Percentiles rank a stretch among this genome's conserved stretches.
Conservation (phyloP, 225 moss, liverwort and hornwort species). For the Climacium dendroides region DNA sequence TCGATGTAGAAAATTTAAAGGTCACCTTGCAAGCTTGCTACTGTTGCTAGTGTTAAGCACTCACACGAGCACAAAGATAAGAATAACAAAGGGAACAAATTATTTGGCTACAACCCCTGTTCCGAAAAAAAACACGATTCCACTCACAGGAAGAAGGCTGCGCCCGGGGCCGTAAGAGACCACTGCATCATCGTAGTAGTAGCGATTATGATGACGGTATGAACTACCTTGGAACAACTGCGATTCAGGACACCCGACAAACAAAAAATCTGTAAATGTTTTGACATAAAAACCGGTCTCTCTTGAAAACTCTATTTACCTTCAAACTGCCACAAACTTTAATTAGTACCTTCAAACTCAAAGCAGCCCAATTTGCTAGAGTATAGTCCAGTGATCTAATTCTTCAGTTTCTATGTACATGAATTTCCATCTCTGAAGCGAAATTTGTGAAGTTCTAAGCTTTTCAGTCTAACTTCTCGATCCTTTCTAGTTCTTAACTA, state of each 20-base stretch:
- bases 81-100: neutral
- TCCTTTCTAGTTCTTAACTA: neutral
- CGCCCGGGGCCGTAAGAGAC: conserved; percentile 37
- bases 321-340: neutral
- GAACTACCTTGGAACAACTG: conserved; percentile 44
- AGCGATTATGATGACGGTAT: conserved; percentile 23
- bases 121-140: neutral
- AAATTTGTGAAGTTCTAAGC: neutral
- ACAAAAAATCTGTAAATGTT: neutral
- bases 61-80: neutral
- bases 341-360: neutral
- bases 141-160: conserved; percentile 34
- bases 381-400: neutral
- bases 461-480: neutral
- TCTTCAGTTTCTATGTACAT: neutral
- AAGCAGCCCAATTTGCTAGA: neutral
- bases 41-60: neutral
- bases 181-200: conserved; percentile 48
- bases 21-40: neutral
- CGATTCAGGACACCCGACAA: neutral
- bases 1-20: no score
- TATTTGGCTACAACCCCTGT: neutral
- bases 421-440: neutral
- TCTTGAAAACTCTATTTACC: neutral
- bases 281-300: neutral